Base-by-base conservation (phyloP, 257 asterid species). In the Plantago ovata region DNA sequence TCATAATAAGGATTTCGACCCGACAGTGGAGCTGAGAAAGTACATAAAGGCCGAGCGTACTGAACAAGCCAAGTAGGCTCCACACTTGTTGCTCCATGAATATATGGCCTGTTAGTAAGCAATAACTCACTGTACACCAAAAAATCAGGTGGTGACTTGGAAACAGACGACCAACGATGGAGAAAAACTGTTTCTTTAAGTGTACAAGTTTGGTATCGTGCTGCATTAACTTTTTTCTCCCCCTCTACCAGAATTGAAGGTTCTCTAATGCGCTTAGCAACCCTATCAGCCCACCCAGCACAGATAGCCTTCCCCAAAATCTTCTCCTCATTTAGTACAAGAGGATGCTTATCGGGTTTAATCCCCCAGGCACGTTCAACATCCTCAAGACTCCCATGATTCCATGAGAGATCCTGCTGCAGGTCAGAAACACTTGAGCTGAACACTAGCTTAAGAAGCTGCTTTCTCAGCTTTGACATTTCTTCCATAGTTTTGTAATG, bases 251-350 rank as follows among this genome's bases (percentile, higher is more conserved):
- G 49, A 54, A 67, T 52, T 16, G 72, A 58, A 70, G 72, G 58
- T 33, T 76, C 77, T 72, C 64, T 87, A 11, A 71, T 67, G n/a
- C 95, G 84, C 62, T 68, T 84, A 44, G 96, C 95, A 59, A 88
- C 95, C 76, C n/a, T n/a, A n/a, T n/a, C n/a, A n/a, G n/a, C n/a
- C n/a, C n/a, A n/a, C n/a, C n/a, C n/a, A n/a, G n/a, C 94, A 68
- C 85, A 92, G 22, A 92, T 88, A 55, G 95, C 95, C 64, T 79
- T 90, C n/a, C 95, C 81, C 63, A 85, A 45, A 60, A 85, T 88
- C 68, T 82, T 87, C 82, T 92, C 98, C 70, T 92, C 95, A 8
- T 79, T 75, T 16, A 64, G 66, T 18, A 38, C 71, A 67, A 92
- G 95, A 64, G 89, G 94, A 44, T 76, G 69, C 44, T 83, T 92